Conservation (phyloP, 106 monocot species). For the Dendrobium officinale region DNA sequence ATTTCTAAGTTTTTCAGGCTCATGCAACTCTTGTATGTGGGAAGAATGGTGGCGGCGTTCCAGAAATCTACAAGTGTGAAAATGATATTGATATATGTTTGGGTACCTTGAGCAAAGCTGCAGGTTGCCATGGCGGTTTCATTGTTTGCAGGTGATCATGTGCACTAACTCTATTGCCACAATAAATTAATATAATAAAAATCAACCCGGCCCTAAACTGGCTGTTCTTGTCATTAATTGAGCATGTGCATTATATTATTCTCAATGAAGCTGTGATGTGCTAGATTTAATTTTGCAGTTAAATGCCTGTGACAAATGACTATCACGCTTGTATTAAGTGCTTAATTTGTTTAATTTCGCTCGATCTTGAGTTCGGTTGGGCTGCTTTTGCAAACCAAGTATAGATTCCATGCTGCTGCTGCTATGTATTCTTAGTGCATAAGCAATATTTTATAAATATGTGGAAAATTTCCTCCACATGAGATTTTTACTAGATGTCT, state of each 20-base stretch:
- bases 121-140: constrained; percentile 90
- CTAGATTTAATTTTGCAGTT: neutral
- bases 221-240: neutral
- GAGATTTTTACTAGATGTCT: too few relatives aligned
- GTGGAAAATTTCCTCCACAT: too few relatives aligned
- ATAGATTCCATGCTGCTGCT: neutral
- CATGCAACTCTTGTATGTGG: constrained; percentile 93
- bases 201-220: neutral
- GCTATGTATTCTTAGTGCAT: too few relatives aligned
- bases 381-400: neutral
- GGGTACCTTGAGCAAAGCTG: constrained; percentile 89
- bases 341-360: neutral
- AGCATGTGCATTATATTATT: neutral
- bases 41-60: constrained; percentile 78
- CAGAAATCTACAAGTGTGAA: constrained; percentile 75
- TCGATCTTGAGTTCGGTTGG: neutral
- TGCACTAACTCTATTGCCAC: neutral
- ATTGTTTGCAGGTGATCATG: constrained; percentile 72
- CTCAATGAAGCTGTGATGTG: neutral
- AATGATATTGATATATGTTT: constrained; percentile 78
- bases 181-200: constrained; percentile 1
- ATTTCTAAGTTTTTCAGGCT: constrained; percentile 36
- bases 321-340: neutral
- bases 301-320: neutral
- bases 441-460: too few relatives aligned